These are phyloP conservation scores for Lipomyces orientalis DNA, from an alignment of 805 yeast genomes.

Conservation along the genomic window DNA sequence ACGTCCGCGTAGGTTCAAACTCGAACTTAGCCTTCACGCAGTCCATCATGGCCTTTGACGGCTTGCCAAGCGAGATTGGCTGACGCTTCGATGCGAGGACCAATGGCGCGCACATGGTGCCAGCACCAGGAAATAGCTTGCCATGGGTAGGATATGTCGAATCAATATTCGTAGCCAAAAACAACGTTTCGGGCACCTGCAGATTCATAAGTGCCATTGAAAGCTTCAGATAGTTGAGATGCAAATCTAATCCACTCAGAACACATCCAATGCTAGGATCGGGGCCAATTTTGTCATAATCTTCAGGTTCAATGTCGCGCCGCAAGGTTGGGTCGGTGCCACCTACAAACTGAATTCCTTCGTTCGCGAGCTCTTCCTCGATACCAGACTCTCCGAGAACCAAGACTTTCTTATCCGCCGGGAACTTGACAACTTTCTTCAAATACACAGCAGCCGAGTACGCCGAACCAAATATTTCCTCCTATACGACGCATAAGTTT, in stretches of 20 bases:
- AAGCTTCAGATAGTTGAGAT: conserved; percentile 79
- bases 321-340: conserved; percentile 68
- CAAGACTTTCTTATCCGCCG: conserved; percentile 80
- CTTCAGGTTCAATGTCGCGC: conserved; percentile 59
- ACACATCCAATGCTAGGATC: conserved; percentile 86
- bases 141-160: conserved; percentile 94
- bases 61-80: conserved; percentile 94
- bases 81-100: conserved; percentile 76
- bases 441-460: conserved; percentile 90
- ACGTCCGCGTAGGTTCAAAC: conserved; percentile 60
- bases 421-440: conserved; percentile 72
- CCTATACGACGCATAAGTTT: conserved; percentile 40
- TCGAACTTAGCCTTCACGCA: conserved; percentile 73
- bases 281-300: conserved; percentile 50
- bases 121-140: conserved; percentile 89
- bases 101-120: conserved; percentile 81
- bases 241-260: conserved; percentile 81
- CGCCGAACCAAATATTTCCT: conserved; percentile 88
- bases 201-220: conserved; percentile 84
- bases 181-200: conserved; percentile 64
- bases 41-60: conserved; percentile 86
- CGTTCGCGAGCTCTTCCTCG: conserved; percentile 71
- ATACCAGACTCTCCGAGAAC: conserved; percentile 90
- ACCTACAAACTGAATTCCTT: conserved; percentile 81
- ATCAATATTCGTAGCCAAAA: conserved; percentile 93